Evolutionary conservation across 306 rosid genomes (phyloP).

Genomic region (Quercus suber): DNA sequence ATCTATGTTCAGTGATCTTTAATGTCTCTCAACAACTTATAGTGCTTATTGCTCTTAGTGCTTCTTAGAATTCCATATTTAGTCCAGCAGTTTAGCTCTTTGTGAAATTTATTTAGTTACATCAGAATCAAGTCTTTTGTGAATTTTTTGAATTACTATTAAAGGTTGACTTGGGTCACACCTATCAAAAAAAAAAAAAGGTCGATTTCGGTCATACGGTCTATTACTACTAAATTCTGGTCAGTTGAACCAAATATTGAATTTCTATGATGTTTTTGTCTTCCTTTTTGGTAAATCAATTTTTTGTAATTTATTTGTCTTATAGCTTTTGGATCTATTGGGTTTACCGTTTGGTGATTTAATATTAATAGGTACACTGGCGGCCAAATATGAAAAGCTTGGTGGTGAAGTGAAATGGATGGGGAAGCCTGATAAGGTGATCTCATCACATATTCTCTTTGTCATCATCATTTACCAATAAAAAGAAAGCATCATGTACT

Average conservation of each 20-base stretch:
- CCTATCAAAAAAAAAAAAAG: too few relatives aligned
- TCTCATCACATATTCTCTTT: not conserved
- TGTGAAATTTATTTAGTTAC: not conserved
- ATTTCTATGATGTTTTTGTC: not conserved
- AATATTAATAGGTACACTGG: constrained; percentile 63
- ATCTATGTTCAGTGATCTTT: not conserved
- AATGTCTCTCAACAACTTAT: not conserved
- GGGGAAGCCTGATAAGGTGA: constrained; percentile 96
- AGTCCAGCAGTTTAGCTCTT: not conserved
- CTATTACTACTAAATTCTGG: not conserved
- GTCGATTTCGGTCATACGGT: not conserved
- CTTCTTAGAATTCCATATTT: not conserved
- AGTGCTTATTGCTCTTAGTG: not conserved
- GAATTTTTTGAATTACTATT: not conserved
- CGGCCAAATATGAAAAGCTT: constrained; percentile 83
- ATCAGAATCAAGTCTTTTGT: not conserved
- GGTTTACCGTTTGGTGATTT: constrained; percentile 16
- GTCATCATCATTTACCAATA: not conserved
- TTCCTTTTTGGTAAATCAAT: too few relatives aligned
- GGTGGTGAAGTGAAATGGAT: constrained; percentile 98
- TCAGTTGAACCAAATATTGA: not conserved
- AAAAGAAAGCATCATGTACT: not conserved
- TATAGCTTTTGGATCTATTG: not conserved
- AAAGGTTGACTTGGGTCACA: not conserved
- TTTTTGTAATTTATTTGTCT: not conserved